A percentile compares a stretch with the other conserved stretches of the same genome.
phyloP scores from a whole-genome alignment of 148 eudicot species.

The Fagopyrum tataricum region DNA sequence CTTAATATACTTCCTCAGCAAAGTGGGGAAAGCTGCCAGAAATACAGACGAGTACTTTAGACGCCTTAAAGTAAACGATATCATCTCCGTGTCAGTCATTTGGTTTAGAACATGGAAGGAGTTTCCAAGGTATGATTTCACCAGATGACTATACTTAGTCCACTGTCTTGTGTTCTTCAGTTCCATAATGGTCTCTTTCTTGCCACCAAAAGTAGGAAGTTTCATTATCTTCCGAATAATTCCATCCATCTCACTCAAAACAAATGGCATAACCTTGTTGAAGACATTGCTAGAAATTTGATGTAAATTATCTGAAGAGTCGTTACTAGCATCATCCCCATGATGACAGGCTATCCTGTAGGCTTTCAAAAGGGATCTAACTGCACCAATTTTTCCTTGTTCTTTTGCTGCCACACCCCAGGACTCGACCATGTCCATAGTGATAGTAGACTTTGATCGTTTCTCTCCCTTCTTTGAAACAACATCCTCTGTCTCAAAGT shows the following conservation, averaged over 20 bases:
- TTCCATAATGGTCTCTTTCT: constrained; percentile 54
- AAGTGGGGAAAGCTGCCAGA: constrained; percentile 91
- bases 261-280: constrained; percentile 78
- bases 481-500: constrained; percentile 12
- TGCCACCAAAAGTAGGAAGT: constrained; percentile 77
- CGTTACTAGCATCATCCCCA: constrained; percentile 74
- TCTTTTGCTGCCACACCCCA: constrained; percentile 64
- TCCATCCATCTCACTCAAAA: constrained; percentile 78
- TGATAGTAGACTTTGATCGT: constrained; percentile 38
- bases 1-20: constrained; percentile 88
- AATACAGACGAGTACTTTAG: constrained; percentile 64
- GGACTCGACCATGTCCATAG: constrained; percentile 83
- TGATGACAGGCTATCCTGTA: constrained; percentile 88
- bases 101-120: constrained; percentile 84
- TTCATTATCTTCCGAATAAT: constrained; percentile 63
- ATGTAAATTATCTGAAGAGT: constrained; percentile 43
- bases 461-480: constrained; percentile 35
- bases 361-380: constrained; percentile 76
- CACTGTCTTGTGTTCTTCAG: constrained; percentile 54
- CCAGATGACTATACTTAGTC: constrained; percentile 77
- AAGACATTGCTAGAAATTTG: constrained; percentile 85
- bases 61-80: constrained; percentile 67
- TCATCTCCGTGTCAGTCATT: constrained; percentile 87
- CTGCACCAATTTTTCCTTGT: constrained; percentile 49
- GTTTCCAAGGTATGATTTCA: constrained; percentile 92